Percentiles rank a stretch among this genome's conserved stretches.
Evolutionary conservation across 2,329 filamentous ascomycete genomes (phyloP).

Genomic region (Bipolaris victoriae): DNA sequence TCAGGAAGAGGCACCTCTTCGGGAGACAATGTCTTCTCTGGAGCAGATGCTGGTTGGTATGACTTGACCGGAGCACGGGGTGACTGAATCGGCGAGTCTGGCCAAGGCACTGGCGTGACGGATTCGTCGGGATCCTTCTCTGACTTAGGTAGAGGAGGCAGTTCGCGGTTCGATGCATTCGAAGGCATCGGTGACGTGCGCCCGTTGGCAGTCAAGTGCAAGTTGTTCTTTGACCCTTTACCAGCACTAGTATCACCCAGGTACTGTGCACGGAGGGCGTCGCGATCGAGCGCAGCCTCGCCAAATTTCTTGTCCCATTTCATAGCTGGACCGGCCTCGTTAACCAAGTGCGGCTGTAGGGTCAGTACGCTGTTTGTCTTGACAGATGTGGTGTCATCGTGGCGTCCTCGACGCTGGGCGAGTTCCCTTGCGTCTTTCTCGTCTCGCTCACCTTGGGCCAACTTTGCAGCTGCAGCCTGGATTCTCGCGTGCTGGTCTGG

Average conservation of each 20-base stretch:
- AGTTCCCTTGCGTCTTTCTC: constrained; percentile 58
- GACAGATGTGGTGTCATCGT: constrained; percentile 60
- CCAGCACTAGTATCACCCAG: constrained; percentile 75
- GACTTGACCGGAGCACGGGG: constrained; percentile 45
- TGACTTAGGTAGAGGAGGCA: constrained; percentile 51
- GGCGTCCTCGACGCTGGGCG: constrained; percentile 61
- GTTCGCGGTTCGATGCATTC: constrained; percentile 45
- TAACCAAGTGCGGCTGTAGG: constrained; percentile 81
- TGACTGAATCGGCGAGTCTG: constrained; percentile 30
- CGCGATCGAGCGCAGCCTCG: constrained; percentile 87
- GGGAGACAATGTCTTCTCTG: not conserved
- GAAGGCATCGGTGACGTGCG: constrained; percentile 35
- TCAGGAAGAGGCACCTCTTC: constrained; percentile 30
- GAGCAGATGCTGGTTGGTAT: constrained; percentile 8
- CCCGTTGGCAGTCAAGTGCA: constrained; percentile 44
- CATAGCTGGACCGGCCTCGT: constrained; percentile 89
- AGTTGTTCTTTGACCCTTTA: constrained; percentile 63
- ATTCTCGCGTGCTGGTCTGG: constrained; percentile 93
- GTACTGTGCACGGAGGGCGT: constrained; percentile 84
- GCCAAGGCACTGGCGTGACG: constrained; percentile 43
- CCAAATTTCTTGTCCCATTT: constrained; percentile 98
- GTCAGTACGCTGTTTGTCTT: constrained; percentile 93
- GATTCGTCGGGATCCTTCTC: constrained; percentile 38
- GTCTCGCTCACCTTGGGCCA: constrained; percentile 73
- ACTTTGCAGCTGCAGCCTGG: constrained; percentile 83